Conservation (phyloP, 495 filamentous ascomycete species). For the Trypethelium eluteriae region DNA sequence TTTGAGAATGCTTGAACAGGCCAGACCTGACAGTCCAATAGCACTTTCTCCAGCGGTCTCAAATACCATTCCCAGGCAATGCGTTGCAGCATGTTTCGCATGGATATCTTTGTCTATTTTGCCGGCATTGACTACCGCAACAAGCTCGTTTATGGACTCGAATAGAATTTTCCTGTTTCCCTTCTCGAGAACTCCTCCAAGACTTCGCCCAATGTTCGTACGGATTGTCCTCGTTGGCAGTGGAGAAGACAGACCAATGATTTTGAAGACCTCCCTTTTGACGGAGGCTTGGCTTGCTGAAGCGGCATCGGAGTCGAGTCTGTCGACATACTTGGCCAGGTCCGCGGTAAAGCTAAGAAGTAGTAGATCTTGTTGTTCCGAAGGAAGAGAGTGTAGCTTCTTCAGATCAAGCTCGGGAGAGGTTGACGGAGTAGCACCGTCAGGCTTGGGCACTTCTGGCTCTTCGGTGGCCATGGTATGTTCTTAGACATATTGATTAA, state of each 20-base stretch:
- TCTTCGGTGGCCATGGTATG: not conserved
- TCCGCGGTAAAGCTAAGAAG: constrained; percentile 82
- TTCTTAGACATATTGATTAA: not conserved
- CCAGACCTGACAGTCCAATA: constrained; percentile 70
- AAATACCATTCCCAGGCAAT: constrained; percentile 84
- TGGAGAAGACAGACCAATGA: constrained; percentile 78
- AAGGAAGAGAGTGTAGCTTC: constrained; percentile 81
- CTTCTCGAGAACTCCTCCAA: constrained; percentile 74
- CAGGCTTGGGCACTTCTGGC: not conserved
- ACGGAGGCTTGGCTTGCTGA: constrained; percentile 81
- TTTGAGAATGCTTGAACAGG: constrained; percentile 63
- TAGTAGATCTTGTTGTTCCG: constrained; percentile 93
- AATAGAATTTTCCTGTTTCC: constrained; percentile 89
- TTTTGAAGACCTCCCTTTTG: constrained; percentile 83
- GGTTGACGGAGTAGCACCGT: constrained; percentile 10
- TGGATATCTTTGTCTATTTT: constrained; percentile 77
- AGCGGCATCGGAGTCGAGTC: constrained; percentile 64
- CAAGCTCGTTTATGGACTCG: constrained; percentile 85
- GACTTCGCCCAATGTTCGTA: constrained; percentile 76
- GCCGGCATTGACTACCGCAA: constrained; percentile 58
- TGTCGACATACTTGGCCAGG: constrained; percentile 70
- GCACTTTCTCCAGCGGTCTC: constrained; percentile 87
- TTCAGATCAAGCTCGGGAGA: constrained; percentile 68
- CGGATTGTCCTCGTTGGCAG: constrained; percentile 81
- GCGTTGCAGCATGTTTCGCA: constrained; percentile 76